Base-by-base conservation (phyloP, 352 stramenopile genomes). In the Albugo candida region DNA sequence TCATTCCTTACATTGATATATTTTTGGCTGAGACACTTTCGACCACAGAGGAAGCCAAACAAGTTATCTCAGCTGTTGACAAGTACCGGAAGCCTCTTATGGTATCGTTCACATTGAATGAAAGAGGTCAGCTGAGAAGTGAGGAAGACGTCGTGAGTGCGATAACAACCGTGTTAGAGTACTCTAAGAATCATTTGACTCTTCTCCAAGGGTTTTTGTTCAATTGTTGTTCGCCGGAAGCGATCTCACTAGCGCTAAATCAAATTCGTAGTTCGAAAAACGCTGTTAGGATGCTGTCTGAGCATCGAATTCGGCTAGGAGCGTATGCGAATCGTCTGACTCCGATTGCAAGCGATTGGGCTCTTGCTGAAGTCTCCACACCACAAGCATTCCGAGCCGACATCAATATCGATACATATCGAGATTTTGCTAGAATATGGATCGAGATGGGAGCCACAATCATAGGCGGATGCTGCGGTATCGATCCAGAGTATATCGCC, bases 391-490 rank as follows among this genome's bases (percentile, higher is more conserved):
- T 94, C 58, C 74, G 83, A 50, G 57, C 62, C 16, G 85, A 96
- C 55, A 49, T 96, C 47, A 51, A 64, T 45, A 65, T 79, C 36
- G 51, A 70, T 24, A 35, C 53, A 42, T 96, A 95, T 41, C 44
- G 39, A 2, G 34, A 72, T 0, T 93, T 91, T 67, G 76, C 92
- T 0, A 37, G 55, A 42, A 45, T 64, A 17, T 91, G 79, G 78
- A 55, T 88, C 16, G 19, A 60, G 4, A 52, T 81, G 10, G 66
- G 70, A 17, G 65, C 69, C 35, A 64, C 68, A 54, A 48, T 95
- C 45, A 67, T 95, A 24, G 86, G 82, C 24, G 85, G 82, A n/a
- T 96, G 86, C 61, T 96, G 82, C 59, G 83, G 82, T 40, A 88
- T 95, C 52, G 81, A 72, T 6, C 81, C 86, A 0, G 65, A 78